Conservation (phyloP, 345 rosid species). For the Sonneratia alba region DNA sequence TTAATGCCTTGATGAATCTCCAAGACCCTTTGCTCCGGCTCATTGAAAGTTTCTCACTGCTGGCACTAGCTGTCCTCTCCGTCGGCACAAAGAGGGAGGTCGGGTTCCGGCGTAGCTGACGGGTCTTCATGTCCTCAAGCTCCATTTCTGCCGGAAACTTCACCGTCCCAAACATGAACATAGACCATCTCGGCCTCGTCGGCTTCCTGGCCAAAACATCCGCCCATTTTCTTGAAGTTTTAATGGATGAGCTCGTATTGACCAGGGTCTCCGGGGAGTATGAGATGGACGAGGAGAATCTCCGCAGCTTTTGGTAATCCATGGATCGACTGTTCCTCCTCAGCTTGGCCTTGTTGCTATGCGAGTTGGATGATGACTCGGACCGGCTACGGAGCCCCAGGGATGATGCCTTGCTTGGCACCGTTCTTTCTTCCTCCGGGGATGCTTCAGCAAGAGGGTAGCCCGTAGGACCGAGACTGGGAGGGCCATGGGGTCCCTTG, state of each 20-base stretch:
- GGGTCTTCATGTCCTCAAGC: conserved; percentile 53
- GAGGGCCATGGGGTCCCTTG: conserved; percentile 15
- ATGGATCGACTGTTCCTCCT: conserved; percentile 56
- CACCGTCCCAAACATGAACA: conserved; percentile 53
- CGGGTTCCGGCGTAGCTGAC: conserved; percentile 49
- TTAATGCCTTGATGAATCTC: conserved; percentile 45
- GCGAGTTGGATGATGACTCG: conserved; percentile 42
- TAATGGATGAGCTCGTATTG: conserved; percentile 18
- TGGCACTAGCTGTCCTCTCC: background rate
- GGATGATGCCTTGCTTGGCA: background rate
- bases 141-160: conserved; percentile 53
- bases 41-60: conserved; percentile 10
- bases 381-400: conserved; percentile 27
- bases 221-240: conserved; percentile 16
- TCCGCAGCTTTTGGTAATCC: conserved; percentile 33
- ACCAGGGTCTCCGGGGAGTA: conserved; percentile 11
- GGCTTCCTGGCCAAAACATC: background rate
- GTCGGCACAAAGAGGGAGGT: conserved; percentile 28
- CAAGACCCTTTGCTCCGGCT: conserved; percentile 33
- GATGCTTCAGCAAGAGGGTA: background rate
- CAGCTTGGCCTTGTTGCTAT: conserved; percentile 18
- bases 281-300: conserved; percentile 8
- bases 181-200: conserved; percentile 50
- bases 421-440: background rate
- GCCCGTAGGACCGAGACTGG: background rate